These are phyloP conservation scores for Picochlorum sp. DNA, from an alignment of 139 green algal genomes.

Conservation along the genomic window DNA sequence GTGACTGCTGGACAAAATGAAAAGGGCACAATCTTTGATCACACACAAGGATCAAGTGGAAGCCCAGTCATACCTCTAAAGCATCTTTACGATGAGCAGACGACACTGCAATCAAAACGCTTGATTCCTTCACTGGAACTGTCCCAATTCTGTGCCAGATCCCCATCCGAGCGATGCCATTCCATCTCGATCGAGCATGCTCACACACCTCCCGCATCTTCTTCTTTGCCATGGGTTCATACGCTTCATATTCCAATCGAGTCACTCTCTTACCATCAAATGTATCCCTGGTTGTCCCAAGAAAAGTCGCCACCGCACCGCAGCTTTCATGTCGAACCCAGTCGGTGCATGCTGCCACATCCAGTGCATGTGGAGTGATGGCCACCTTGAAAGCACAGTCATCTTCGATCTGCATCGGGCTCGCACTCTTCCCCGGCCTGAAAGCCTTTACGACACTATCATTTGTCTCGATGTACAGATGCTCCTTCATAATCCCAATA, in stretches of 20 bases:
- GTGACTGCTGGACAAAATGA: slow-evolving; percentile 1
- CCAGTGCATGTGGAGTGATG: slow-evolving; percentile 37
- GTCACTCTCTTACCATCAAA: slow-evolving; percentile 81
- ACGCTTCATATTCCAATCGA: slow-evolving; percentile 93
- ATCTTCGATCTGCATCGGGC: too few species aligned
- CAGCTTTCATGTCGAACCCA: slow-evolving; percentile 40
- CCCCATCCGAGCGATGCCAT: slow-evolving; percentile 51
- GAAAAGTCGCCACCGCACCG: slow-evolving; percentile 83
- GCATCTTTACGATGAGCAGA: slow-evolving; percentile 74
- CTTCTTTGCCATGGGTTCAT: slow-evolving; percentile 83
- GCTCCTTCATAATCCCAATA: slow-evolving; percentile 63
- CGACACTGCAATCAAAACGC: slow-evolving; percentile 87
- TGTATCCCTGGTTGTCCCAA: slow-evolving; percentile 78
- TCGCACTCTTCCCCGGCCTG: too few species aligned
- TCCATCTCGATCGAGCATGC: slow-evolving; percentile 40
- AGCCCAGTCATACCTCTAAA: slow-evolving; percentile 57
- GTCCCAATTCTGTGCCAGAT: slow-evolving; percentile 72
- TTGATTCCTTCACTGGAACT: slow-evolving; percentile 69
- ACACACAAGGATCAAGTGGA: neutral
- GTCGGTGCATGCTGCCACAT: slow-evolving; percentile 27
- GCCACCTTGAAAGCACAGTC: neutral
- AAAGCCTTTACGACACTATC: neutral
- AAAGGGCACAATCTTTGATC: neutral
- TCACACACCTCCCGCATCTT: slow-evolving; percentile 69
- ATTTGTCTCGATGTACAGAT: neutral